These are phyloP conservation scores for Citrus medica DNA, from an alignment of 345 rosid genomes.

Conservation along the genomic window DNA sequence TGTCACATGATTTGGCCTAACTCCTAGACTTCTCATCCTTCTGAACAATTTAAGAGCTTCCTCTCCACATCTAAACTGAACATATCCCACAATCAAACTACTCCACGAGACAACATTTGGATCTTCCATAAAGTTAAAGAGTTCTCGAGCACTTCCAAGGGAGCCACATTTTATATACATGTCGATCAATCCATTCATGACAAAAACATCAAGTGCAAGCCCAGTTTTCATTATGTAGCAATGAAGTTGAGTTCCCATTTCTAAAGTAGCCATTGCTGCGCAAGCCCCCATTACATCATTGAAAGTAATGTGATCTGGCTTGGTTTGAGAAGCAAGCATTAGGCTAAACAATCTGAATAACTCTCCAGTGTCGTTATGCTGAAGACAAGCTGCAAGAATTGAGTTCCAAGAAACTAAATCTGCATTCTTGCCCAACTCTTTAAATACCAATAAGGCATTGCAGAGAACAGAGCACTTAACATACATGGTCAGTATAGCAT, in stretches of 20 bases:
- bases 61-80: constrained; percentile 63
- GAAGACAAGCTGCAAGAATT: constrained; percentile 61
- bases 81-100: constrained; percentile 65
- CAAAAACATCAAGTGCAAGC: constrained; percentile 38
- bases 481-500: constrained; percentile 59
- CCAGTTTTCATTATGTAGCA: constrained; percentile 50
- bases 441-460: constrained; percentile 33
- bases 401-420: constrained; percentile 77
- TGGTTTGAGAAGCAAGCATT: constrained; percentile 45
- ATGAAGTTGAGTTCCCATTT: constrained; percentile 64
- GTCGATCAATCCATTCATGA: constrained; percentile 59
- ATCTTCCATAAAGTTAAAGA: constrained; percentile 48
- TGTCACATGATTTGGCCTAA: constrained; percentile 58
- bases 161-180: constrained; percentile 79
- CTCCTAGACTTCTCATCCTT: constrained; percentile 47
- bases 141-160: constrained; percentile 37
- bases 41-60: constrained; percentile 60
- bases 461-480: constrained; percentile 25
- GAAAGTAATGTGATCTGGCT: constrained; percentile 53
- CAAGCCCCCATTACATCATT: constrained; percentile 51
- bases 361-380: constrained; percentile 46
- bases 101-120: constrained; percentile 80
- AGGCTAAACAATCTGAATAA: constrained; percentile 50
- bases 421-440: constrained; percentile 37
- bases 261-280: constrained; percentile 59